These are phyloP conservation scores for Termitomyces titanicus DNA, from an alignment of 768 basidiomycete species.

Conservation along the genomic window DNA sequence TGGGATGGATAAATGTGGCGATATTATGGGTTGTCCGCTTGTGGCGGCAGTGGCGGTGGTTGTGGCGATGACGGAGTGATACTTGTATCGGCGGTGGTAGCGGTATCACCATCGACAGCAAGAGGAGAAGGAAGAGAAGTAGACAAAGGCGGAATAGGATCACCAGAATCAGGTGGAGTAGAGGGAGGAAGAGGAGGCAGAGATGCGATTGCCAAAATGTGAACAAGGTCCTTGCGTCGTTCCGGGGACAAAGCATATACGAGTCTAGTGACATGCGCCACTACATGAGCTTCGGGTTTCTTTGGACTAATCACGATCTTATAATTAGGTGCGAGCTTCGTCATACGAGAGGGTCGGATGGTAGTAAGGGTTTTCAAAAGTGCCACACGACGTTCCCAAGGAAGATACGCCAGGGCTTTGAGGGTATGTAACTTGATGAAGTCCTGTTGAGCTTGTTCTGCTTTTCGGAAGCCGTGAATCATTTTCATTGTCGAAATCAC, in stretches of 20 bases:
- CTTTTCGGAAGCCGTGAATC: not conserved
- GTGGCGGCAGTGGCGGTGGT: not conserved
- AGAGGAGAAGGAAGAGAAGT: not conserved
- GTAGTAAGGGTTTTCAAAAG: not conserved
- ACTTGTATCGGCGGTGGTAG: not conserved
- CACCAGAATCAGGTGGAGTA: not conserved
- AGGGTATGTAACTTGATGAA: not conserved
- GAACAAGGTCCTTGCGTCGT: not conserved
- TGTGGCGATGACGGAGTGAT: not conserved
- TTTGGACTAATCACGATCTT: not conserved
- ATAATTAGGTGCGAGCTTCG: not conserved
- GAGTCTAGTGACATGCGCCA: not conserved
- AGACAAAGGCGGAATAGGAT: not conserved
- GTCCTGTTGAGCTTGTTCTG: constrained; percentile 1
- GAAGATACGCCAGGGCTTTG: not conserved
- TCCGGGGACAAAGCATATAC: not conserved
- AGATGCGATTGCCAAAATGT: not conserved
- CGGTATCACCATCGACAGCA: not conserved
- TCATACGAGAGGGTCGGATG: not conserved
- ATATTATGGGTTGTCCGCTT: not conserved
- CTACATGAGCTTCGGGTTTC: not conserved
- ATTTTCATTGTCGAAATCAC: not conserved
- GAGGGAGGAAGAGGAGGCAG: not conserved
- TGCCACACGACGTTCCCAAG: not conserved
- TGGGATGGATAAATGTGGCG: not conserved